Evolutionary conservation across 306 rosid genomes (phyloP).

Genomic region (Malus asiatica): DNA sequence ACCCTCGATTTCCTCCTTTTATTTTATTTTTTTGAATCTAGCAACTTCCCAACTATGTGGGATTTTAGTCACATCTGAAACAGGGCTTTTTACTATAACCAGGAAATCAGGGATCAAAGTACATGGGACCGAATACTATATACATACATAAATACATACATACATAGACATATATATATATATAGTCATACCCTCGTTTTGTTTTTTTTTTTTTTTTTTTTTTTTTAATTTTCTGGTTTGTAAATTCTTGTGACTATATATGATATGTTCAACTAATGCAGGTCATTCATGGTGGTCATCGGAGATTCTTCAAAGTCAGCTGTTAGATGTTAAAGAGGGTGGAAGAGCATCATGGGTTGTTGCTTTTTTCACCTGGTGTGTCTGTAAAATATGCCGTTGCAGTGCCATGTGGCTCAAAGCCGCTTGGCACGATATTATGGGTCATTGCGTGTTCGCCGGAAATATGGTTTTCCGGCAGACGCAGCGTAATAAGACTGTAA

Average conservation of each 20-base stretch:
- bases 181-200: background rate
- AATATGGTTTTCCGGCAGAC: conserved; percentile 11
- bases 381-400: conserved; percentile 16
- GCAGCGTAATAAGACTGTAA: conserved; percentile 4
- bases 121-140: background rate
- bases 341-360: conserved; percentile 15
- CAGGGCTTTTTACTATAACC: background rate
- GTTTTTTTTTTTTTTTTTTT: no score
- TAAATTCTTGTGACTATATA: background rate
- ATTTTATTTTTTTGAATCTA: background rate
- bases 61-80: background rate
- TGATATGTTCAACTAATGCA: background rate
- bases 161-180: no score
- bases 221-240: background rate
- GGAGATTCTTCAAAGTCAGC: conserved; percentile 12
- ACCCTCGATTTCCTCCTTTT: background rate
- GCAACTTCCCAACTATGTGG: background rate
- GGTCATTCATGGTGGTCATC: conserved; percentile 22
- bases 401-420: conserved; percentile 7
- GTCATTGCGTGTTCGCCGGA: conserved; percentile 3
- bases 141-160: background rate
- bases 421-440: background rate
- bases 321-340: conserved; percentile 12
- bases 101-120: background rate
- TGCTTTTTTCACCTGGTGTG: conserved; percentile 6